These are phyloP conservation scores for Suillus discolor DNA, from an alignment of 768 basidiomycete genomes.

Conservation along the genomic window DNA sequence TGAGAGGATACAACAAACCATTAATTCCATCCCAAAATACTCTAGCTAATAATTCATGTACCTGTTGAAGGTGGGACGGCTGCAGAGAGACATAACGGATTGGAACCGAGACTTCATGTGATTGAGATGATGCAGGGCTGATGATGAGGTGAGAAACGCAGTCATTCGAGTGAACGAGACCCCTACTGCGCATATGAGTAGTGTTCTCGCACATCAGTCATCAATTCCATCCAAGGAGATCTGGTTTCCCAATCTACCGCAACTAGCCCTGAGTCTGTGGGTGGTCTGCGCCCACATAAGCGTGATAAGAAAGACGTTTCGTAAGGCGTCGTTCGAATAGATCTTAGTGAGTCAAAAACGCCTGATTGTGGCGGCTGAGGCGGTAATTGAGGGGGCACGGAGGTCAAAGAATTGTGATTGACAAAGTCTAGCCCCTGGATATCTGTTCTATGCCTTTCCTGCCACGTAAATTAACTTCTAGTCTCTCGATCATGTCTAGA, in stretches of 20 bases:
- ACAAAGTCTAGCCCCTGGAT: conserved; percentile 10
- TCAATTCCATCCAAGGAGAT: conserved; percentile 75
- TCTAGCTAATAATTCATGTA: conserved; percentile 68
- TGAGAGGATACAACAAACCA: conserved; percentile 42
- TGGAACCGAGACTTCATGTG: conserved; percentile 47
- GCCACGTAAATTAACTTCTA: conserved; percentile 2
- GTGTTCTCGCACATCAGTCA: conserved; percentile 73
- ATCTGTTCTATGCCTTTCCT: conserved; percentile 25
- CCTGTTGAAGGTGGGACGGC: conserved; percentile 60
- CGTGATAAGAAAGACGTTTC: conserved; percentile 68
- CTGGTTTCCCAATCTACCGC: conserved; percentile 73
- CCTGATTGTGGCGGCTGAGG: conserved; percentile 29
- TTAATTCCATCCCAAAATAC: conserved; percentile 81
- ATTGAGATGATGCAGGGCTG: conserved; percentile 58
- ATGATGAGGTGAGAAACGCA: conserved; percentile 7
- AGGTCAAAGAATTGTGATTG: conserved; percentile 14
- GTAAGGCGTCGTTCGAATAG: conserved; percentile 65
- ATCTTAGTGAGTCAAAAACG: conserved; percentile 53
- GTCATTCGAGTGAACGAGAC: conserved; percentile 22
- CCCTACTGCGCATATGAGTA: conserved; percentile 58
- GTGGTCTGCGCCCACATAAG: conserved; percentile 44
- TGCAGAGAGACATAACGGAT: conserved; percentile 68
- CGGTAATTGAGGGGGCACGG: conserved; percentile 34
- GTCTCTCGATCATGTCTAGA: neutral
- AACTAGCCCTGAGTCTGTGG: conserved; percentile 41